Evolutionary conservation across 1,139 yeast species (phyloP).

Genomic region (Candida glucosophila): DNA sequence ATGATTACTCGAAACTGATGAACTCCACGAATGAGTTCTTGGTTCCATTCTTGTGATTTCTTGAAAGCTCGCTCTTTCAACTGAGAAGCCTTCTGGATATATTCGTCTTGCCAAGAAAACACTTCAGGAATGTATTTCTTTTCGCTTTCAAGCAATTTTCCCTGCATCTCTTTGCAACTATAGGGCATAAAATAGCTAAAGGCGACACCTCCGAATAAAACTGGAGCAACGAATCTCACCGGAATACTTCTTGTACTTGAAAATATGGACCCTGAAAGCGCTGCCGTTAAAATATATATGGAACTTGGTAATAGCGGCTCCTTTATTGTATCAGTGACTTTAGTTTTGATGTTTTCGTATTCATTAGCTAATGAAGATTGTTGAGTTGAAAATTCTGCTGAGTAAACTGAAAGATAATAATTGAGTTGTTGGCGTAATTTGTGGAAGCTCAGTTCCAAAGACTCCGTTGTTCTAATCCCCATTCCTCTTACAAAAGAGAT

Average conservation of each 20-base stretch:
- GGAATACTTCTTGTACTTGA: slow-evolving; percentile 40
- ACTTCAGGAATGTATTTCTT: slow-evolving; percentile 37
- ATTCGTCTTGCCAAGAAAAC: slow-evolving; percentile 4
- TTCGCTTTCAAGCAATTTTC: slow-evolving; percentile 53
- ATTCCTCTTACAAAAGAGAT: slow-evolving; percentile 43
- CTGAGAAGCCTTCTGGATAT: slow-evolving; percentile 3
- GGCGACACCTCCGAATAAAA: slow-evolving; percentile 38
- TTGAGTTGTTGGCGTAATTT: slow-evolving; percentile 27
- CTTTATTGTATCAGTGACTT: slow-evolving; percentile 17
- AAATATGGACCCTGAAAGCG: slow-evolving; percentile 49
- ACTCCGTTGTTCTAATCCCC: slow-evolving; percentile 41
- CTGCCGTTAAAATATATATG: slow-evolving; percentile 45
- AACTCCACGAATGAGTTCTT: slow-evolving; percentile 12
- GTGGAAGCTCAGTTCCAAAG: slow-evolving; percentile 33
- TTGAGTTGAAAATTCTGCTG: slow-evolving; percentile 38
- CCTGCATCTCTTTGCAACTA: slow-evolving; percentile 14
- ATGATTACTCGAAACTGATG: slow-evolving; percentile 21
- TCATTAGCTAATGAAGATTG: slow-evolving; percentile 39
- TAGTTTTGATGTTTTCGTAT: slow-evolving; percentile 15
- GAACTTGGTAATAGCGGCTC: slow-evolving; percentile 48
- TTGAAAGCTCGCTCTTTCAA: slow-evolving; percentile 8
- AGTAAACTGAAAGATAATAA: slow-evolving; percentile 25
- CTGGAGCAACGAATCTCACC: slow-evolving; percentile 42
- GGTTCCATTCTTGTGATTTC: slow-evolving; percentile 8
- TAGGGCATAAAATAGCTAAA: slow-evolving; percentile 30